phyloP scores from a whole-genome alignment of 371 early-diverging fungal species.

The Apophysomyces ossiformis region DNA sequence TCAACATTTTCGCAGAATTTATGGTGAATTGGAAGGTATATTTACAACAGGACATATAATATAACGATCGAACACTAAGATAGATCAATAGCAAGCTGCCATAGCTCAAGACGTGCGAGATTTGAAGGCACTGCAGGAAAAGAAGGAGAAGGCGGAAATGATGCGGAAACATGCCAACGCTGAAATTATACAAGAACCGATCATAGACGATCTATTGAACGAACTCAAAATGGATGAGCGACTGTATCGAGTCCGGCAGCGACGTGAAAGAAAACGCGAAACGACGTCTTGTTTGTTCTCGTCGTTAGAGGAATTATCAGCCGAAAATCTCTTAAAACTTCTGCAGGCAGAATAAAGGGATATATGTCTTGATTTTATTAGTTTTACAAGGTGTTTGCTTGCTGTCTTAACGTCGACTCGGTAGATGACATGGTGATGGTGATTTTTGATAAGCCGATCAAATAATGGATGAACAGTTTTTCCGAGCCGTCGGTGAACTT shows the following conservation, averaged over 20 bases:
- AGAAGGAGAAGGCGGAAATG: neutral
- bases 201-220: too few relatives aligned
- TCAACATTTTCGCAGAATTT: slow-evolving; percentile 82
- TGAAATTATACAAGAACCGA: too few relatives aligned
- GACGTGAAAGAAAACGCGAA: neutral
- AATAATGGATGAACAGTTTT: too few relatives aligned
- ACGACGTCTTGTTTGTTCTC: neutral
- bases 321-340: neutral
- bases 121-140: slow-evolving; percentile 10
- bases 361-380: neutral
- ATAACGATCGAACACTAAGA: neutral
- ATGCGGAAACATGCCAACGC: neutral
- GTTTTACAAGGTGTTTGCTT: too few relatives aligned
- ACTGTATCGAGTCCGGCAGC: slow-evolving; percentile 13
- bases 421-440: too few relatives aligned
- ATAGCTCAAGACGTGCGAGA: slow-evolving; percentile 9
- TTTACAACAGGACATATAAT: neutral
- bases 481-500: too few relatives aligned
- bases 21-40: slow-evolving; percentile 64
- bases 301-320: neutral
- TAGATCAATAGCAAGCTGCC: slow-evolving; percentile 7
- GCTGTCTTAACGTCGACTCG: too few relatives aligned
- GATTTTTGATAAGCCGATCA: too few relatives aligned
- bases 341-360: neutral
- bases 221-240: slow-evolving; percentile 12